Evolutionary conservation across 1,139 yeast species (phyloP).

Genomic region (Kurtzmaniella quercitrusa): DNA sequence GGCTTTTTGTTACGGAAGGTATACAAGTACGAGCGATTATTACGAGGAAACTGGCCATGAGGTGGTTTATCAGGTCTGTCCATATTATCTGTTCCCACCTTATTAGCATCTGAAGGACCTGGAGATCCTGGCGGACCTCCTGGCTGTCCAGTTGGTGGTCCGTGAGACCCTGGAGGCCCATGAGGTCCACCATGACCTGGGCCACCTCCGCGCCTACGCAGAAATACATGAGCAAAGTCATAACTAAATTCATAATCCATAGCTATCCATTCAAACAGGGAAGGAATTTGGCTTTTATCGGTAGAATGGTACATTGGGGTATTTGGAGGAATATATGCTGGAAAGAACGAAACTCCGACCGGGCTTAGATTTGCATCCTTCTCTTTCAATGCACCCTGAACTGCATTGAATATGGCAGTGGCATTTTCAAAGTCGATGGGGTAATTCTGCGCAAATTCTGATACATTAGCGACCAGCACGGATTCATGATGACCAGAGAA

Average conservation of each 20-base stretch:
- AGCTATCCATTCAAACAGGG: constrained; percentile 52
- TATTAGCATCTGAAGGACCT: constrained; percentile 6
- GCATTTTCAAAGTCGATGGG: constrained; percentile 44
- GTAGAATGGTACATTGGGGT: constrained; percentile 50
- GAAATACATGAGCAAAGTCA: constrained; percentile 30
- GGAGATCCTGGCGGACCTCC: constrained; percentile 7
- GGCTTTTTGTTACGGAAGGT: constrained; percentile 44
- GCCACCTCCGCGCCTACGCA: constrained; percentile 5
- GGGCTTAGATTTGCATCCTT: constrained; percentile 47
- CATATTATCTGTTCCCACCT: not conserved
- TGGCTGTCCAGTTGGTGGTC: constrained; percentile 5
- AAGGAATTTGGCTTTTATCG: constrained; percentile 30
- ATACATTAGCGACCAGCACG: constrained; percentile 12
- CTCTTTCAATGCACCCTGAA: constrained; percentile 47
- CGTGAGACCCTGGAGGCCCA: not conserved
- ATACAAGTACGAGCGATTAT: constrained; percentile 18
- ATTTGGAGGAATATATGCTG: constrained; percentile 54
- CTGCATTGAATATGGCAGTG: constrained; percentile 48
- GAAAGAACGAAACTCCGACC: constrained; percentile 51
- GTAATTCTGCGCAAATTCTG: not conserved
- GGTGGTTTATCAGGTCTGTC: not conserved
- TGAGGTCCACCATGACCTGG: constrained; percentile 7
- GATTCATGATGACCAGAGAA: constrained; percentile 13
- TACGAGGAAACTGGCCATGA: constrained; percentile 7
- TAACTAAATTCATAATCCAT: constrained; percentile 55